Percentiles rank a stretch among this genome's conserved stretches.
phyloP scores from a whole-genome alignment of 1,284 basidiomycete species.

The Papiliotrema fonsecae region DNA sequence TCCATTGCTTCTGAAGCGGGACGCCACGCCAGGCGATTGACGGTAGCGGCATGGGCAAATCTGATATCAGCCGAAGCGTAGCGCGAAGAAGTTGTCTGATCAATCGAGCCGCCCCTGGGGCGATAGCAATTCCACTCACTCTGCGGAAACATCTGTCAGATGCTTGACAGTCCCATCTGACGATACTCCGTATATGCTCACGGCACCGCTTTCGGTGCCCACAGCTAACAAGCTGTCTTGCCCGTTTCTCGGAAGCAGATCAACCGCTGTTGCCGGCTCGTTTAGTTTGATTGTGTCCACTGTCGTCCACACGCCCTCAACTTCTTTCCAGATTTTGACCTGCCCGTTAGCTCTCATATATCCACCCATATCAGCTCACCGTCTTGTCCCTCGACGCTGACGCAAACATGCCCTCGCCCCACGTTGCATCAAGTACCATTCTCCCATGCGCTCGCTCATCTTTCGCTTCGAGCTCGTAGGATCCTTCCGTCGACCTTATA shows the following conservation, averaged over 20 bases:
- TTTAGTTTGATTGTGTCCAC: constrained; percentile 39
- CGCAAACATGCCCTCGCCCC: constrained; percentile 69
- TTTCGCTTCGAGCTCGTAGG: constrained; percentile 58
- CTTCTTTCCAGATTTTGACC: constrained; percentile 1
- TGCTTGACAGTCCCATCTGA: constrained; percentile 4
- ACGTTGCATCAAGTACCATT: constrained; percentile 88
- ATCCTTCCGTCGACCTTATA: constrained; percentile 27
- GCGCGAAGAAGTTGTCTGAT: not conserved
- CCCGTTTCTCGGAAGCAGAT: constrained; percentile 11
- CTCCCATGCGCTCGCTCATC: constrained; percentile 80
- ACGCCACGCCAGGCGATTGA: constrained; percentile 45
- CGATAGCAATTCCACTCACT: too few relatives aligned
- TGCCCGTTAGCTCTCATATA: not conserved
- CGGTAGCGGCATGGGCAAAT: constrained; percentile 39
- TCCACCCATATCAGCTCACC: constrained; percentile 50
- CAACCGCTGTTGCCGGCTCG: constrained; percentile 46
- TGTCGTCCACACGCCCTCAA: constrained; percentile 31
- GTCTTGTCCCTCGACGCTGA: constrained; percentile 95
- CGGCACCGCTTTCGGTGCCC: constrained; percentile 46
- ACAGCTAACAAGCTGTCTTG: constrained; percentile 38
- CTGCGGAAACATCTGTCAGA: constrained; percentile 7
- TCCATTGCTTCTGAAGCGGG: constrained; percentile 2
- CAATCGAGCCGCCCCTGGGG: constrained; percentile 14
- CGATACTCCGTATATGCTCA: constrained; percentile 29
- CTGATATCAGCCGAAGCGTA: not conserved